Percentiles rank a stretch among this genome's conserved stretches.
Conservation (phyloP, 805 yeast species). For the Monosporozyma aquatica region DNA sequence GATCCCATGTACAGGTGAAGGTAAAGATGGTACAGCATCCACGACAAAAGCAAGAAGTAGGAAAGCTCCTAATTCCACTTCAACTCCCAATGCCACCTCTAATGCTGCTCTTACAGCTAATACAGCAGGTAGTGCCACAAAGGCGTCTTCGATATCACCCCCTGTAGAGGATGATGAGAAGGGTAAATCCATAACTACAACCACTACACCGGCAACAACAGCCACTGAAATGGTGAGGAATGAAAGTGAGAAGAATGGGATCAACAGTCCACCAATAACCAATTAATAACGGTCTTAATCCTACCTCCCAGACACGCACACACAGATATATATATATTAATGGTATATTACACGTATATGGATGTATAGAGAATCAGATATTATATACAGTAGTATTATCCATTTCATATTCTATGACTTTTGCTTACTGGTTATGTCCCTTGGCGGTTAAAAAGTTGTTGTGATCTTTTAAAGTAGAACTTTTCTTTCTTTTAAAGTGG, state of each 20-base stretch:
- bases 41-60: neutral
- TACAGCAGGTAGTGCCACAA: neutral
- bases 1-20: conserved; percentile 24
- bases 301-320: too few species aligned
- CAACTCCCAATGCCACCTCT: too few species aligned
- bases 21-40: neutral
- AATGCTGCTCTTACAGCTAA: neutral
- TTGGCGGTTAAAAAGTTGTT: too few species aligned
- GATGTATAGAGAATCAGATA: too few species aligned
- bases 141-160: neutral
- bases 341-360: too few species aligned
- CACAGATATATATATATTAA: too few species aligned
- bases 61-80: too few species aligned
- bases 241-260: neutral
- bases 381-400: neutral
- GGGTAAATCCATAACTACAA: too few species aligned
- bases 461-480: neutral
- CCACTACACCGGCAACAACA: neutral
- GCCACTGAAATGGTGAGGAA: neutral
- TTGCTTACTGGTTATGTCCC: too few species aligned
- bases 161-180: neutral
- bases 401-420: too few species aligned
- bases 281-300: neutral
- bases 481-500: too few species aligned
- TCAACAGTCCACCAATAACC: neutral